These are phyloP conservation scores for Nicotiana rustica DNA, from an alignment of 305 asterid species.

Conservation along the genomic window DNA sequence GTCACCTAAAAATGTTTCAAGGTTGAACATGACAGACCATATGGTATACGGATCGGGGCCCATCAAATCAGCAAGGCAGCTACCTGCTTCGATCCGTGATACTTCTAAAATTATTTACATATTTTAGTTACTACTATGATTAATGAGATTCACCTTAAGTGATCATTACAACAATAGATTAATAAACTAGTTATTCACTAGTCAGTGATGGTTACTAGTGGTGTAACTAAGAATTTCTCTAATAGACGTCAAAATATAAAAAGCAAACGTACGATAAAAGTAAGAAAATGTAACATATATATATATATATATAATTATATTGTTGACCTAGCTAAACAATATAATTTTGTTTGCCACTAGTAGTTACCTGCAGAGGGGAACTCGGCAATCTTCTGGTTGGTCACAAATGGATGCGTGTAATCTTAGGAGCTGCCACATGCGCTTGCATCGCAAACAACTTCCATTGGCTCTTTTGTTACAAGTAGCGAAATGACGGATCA, in stretches of 20 bases:
- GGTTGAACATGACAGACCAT: not conserved
- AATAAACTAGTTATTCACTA: not conserved
- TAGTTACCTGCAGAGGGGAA: slow-evolving; percentile 87
- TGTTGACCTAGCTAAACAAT: too few relatives aligned
- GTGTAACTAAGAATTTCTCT: too few relatives aligned
- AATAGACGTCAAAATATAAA: too few relatives aligned
- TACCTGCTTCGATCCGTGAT: not conserved
- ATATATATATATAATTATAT: too few relatives aligned
- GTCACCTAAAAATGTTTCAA: not conserved
- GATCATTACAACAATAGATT: not conserved
- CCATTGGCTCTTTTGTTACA: slow-evolving; percentile 81
- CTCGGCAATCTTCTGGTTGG: slow-evolving; percentile 74
- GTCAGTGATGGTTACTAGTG: not conserved
- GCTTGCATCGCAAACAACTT: slow-evolving; percentile 73
- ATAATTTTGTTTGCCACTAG: not conserved
- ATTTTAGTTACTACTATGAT: not conserved
- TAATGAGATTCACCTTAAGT: not conserved
- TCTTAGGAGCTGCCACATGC: slow-evolving; percentile 91
- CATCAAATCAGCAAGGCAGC: slow-evolving; percentile 2
- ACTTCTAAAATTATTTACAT: not conserved
- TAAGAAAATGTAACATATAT: too few relatives aligned
- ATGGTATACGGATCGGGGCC: not conserved
- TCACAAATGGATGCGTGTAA: slow-evolving; percentile 86
- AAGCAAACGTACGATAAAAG: too few relatives aligned
- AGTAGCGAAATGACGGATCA: slow-evolving; percentile 76